These are phyloP conservation scores for Cystofilobasidium capitatum DNA, from an alignment of 768 basidiomycete genomes.

Conservation along the genomic window DNA sequence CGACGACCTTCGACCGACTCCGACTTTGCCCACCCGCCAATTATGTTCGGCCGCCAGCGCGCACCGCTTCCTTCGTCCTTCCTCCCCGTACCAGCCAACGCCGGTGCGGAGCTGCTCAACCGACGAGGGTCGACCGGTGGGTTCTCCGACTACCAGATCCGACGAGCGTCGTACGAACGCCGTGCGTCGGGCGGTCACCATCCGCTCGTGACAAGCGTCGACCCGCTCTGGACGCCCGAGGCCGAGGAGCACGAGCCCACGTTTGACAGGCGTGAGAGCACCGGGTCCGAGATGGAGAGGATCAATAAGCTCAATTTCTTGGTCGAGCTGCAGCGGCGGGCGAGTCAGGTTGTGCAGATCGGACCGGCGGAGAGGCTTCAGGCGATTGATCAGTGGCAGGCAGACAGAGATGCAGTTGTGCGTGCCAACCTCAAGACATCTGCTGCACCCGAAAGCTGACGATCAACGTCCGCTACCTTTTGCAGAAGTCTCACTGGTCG, in stretches of 20 bases:
- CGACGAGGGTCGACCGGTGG: neutral
- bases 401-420: neutral
- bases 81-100: neutral
- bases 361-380: neutral
- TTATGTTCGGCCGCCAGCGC: neutral
- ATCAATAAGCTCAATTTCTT: neutral
- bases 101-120: neutral
- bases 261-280: neutral
- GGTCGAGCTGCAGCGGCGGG: neutral
- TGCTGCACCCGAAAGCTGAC: neutral
- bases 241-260: neutral
- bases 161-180: neutral
- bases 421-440: neutral
- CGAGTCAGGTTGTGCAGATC: neutral
- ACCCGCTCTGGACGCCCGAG: neutral
- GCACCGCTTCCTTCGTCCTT: neutral
- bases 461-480: neutral
- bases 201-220: neutral
- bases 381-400: neutral
- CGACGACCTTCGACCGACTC: too few relatives aligned
- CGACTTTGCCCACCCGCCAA: neutral
- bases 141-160: constrained; percentile 3
- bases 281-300: neutral
- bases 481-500: neutral
- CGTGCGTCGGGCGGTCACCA: neutral